Percentiles rank a stretch among this genome's conserved stretches.
These are phyloP conservation scores for Solanum chacoense DNA, from an alignment of 305 asterid genomes.

Conservation along the genomic window DNA sequence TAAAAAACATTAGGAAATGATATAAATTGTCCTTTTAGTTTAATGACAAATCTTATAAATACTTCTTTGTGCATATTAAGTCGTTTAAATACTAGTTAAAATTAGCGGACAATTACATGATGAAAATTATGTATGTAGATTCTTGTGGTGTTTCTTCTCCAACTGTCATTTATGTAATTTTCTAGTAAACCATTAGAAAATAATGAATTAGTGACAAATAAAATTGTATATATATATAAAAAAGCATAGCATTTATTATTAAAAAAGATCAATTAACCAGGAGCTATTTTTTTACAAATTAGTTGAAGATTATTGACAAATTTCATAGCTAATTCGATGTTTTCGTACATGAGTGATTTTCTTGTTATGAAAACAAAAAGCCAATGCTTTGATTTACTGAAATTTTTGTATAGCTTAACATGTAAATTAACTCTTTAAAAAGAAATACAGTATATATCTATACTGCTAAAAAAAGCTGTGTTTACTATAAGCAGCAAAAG, in stretches of 20 bases:
- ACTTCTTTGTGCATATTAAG: background rate
- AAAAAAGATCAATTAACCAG: background rate
- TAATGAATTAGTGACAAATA: background rate
- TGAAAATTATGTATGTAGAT: background rate
- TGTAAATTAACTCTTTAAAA: background rate
- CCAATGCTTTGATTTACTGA: background rate
- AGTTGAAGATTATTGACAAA: background rate
- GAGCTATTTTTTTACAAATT: background rate
- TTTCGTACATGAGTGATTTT: background rate
- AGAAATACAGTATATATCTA: background rate
- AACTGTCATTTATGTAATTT: background rate
- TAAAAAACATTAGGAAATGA: background rate
- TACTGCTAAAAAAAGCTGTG: background rate
- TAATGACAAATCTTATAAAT: background rate
- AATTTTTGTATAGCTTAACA: background rate
- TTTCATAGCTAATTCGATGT: too few species aligned
- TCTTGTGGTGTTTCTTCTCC: background rate
- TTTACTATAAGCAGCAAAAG: conserved; percentile 35
- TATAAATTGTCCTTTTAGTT: background rate
- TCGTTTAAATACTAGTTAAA: background rate
- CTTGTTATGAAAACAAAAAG: background rate
- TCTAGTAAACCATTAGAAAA: background rate
- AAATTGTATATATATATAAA: too few species aligned
- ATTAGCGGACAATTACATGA: background rate
- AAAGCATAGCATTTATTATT: background rate